Evolutionary conservation across 2,329 filamentous ascomycete genomes (phyloP), one percentile per base, ranked within the genome.

Genomic region (Trichoderma lentiforme): DNA sequence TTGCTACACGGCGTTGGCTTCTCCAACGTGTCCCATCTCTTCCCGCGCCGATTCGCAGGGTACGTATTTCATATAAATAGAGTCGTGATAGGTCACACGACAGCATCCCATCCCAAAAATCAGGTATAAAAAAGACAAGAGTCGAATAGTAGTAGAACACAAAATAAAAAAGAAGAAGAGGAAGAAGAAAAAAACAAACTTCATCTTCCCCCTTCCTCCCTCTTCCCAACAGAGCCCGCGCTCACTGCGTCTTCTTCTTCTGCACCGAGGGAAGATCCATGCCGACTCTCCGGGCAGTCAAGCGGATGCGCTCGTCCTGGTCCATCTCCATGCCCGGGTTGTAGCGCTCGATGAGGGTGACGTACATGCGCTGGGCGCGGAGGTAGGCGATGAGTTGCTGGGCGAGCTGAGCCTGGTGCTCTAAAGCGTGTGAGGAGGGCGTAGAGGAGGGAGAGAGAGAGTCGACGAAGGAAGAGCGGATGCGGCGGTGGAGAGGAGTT

Each of bases 261-360:
- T 36, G 30, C 15, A 34, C 6, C 24, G 57, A 34, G 15, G 95
- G 95, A 82, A 98, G 80, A 82, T 98, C 88, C 92, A 98, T 94
- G 21, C 95, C 96, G 53, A 98, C 94, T 79, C 93, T 89, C 82
- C 94, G 86, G 9, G 96, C 96, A 69, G 93, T 92, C 84, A 98
- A 84, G 72, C 93, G 85, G 56, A 98, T 90, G 73, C 93, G 87
- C 84, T 98, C 95, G 82, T 97, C 90, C 80, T 90, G 91, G 75
- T 92, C 90, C 91, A 97, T 93, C 75, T 89, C 89, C 90, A 97
- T 93, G 21, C 95, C 94, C 0, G 94, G 94, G 81, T 98, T 98
- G 83, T 99, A 98, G 76, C 95, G 88, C 83, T 98, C 95, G 47
- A 98, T 81, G 57, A 98, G 84, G 18, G 89, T 91, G 30, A 89